Evolutionary conservation across 257 asterid species (phyloP).

Genomic region (Ophiorrhiza pumila): DNA sequence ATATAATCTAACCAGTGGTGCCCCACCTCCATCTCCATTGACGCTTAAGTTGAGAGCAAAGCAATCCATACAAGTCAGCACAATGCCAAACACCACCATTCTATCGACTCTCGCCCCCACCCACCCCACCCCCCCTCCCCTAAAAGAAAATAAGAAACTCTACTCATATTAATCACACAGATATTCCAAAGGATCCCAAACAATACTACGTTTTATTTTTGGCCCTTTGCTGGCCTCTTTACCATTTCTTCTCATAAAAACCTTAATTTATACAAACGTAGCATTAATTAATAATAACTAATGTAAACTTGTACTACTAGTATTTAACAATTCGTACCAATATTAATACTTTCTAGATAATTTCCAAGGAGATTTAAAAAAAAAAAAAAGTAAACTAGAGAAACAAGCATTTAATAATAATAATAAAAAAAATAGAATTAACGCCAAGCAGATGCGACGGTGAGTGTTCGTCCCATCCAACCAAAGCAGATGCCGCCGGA

Average conservation of each 20-base stretch:
- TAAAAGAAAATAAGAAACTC: no score
- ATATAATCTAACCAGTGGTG: slow-evolving; percentile 34
- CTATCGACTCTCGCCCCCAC: no score
- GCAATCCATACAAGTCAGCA: slow-evolving; percentile 25
- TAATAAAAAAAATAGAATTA: slow-evolving; percentile 28
- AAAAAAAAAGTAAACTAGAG: not conserved
- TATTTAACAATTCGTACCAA: slow-evolving; percentile 13
- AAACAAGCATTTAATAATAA: slow-evolving; percentile 8
- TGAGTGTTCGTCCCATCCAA: slow-evolving; percentile 83
- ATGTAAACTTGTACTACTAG: not conserved
- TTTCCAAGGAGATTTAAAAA: not conserved
- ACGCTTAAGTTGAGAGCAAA: slow-evolving; percentile 15
- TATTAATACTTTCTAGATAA: slow-evolving; percentile 4
- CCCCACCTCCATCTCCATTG: slow-evolving; percentile 29
- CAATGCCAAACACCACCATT: slow-evolving; percentile 16
- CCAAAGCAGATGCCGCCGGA: slow-evolving; percentile 75
- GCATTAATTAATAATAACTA: slow-evolving; percentile 15
- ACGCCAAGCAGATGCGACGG: slow-evolving; percentile 91
- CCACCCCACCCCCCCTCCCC: no score
- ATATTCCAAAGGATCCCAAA: not conserved
- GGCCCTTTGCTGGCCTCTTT: not conserved
- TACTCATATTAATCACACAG: no score
- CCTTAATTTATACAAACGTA: slow-evolving; percentile 16
- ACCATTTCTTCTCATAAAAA: slow-evolving; percentile 8
- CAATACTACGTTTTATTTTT: not conserved